Evolutionary conservation across 1,139 yeast species (phyloP).

Genomic region (Saccharomyces pastorianus): DNA sequence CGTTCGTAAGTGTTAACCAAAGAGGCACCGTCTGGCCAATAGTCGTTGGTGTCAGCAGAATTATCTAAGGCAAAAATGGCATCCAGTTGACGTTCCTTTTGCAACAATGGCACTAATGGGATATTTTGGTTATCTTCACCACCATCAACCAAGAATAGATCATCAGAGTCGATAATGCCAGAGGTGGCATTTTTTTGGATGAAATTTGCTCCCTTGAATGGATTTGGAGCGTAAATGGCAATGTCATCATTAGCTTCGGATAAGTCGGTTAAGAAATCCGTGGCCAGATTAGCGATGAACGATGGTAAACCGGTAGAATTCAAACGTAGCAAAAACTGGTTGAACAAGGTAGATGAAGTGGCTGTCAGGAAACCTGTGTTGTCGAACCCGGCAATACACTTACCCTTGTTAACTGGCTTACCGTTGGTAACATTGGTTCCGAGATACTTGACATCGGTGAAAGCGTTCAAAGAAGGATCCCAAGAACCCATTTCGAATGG

Average conservation of each 20-base stretch:
- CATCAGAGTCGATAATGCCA: conserved; percentile 34
- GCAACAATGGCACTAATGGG: conserved; percentile 71
- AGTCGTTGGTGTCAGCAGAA: conserved; percentile 58
- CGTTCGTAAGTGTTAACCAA: conserved; percentile 56
- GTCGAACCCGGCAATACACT: too few species aligned
- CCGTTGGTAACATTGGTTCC: too few species aligned
- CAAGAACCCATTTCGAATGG: too few species aligned
- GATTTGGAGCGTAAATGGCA: conserved; percentile 67
- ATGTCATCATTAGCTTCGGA: conserved; percentile 49
- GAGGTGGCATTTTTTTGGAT: conserved; percentile 31
- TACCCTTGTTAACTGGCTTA: too few species aligned
- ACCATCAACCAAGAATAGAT: conserved; percentile 67
- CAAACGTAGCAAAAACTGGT: not conserved
- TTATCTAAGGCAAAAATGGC: conserved; percentile 77
- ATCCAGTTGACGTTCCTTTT: conserved; percentile 60
- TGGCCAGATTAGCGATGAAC: conserved; percentile 1
- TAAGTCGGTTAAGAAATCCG: conserved; percentile 37
- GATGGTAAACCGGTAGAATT: not conserved
- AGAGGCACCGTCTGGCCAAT: conserved; percentile 74
- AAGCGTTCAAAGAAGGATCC: too few species aligned
- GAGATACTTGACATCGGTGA: too few species aligned
- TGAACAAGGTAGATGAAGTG: too few species aligned
- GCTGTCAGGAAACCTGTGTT: too few species aligned
- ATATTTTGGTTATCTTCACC: conserved; percentile 75
- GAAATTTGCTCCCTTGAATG: conserved; percentile 38